Evolutionary conservation across 768 basidiomycete genomes (phyloP), one percentile per base, ranked within the genome.

Genomic region (Suillus tomentosus): DNA sequence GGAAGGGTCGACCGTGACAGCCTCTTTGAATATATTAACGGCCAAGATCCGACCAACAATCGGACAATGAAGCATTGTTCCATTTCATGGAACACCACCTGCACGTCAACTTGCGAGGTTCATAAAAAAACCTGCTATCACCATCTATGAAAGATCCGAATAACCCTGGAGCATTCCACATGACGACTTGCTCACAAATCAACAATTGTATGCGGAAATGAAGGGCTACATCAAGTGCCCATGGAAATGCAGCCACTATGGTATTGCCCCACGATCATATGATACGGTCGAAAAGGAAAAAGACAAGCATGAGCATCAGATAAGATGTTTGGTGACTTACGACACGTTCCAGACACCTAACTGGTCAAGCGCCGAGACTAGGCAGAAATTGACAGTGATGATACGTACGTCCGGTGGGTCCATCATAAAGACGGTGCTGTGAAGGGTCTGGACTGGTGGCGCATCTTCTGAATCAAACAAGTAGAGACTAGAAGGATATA

Each of bases 91-190:
- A 58, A 24, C 42, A 58, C 17, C 53, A 3, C 53, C 34, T 7
- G 19, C 34, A 36, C 11, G 19, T n/a, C 22, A 5, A 43, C 43
- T 19, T 43, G 43, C 48, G 50, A 51, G 24, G 14, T 50, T 50
- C 15, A 50, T 50, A 14, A 50, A n/a, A 3, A 53, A 3, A 8
- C 36, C 9, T 34, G 31, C 48, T 50, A 50, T 54, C 17, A 34
- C 11, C 24, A 58, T 42, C 57, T 42, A 58, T 58, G 57, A 58
- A 57, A 40, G 57, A 43, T 27, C 57, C 57, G 57, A 42, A 11
- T 42, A 42, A 24, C 57, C 24, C 27, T 58, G 40, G 24, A 42
- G 57, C 57, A 24, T 27, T 58, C 14, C 39, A 40, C 56, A 58
- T 58, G 56, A 31, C 0, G 31, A 31, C 36, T 0, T 11, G 27